Conservation (phyloP, 1,139 yeast species). For the Suhomyces bolitotheri region DNA sequence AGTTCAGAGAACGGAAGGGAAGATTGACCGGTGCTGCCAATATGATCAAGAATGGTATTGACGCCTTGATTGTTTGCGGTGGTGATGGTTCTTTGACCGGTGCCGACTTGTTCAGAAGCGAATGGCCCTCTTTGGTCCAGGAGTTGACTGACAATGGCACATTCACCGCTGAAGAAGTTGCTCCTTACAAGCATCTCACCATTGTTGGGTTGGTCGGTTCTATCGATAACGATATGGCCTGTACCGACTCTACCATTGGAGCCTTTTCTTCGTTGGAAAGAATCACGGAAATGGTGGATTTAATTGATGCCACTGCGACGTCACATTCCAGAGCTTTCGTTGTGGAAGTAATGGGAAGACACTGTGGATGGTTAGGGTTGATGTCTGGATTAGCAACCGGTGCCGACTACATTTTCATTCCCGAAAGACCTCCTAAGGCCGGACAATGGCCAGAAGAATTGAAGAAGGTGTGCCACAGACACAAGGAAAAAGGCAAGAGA, state of each 20-base stretch:
- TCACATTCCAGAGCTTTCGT: constrained; percentile 84
- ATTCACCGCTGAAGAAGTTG: constrained; percentile 53
- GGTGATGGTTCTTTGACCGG: constrained; percentile 88
- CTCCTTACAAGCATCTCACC: constrained; percentile 57
- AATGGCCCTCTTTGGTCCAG: constrained; percentile 72
- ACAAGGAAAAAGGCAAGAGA: constrained; percentile 70
- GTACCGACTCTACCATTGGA: constrained; percentile 81
- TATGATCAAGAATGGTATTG: constrained; percentile 70
- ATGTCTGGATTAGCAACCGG: constrained; percentile 84
- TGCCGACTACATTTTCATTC: constrained; percentile 78
- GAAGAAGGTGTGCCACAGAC: constrained; percentile 63
- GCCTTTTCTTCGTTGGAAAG: constrained; percentile 77
- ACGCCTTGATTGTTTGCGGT: constrained; percentile 79
- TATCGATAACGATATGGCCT: constrained; percentile 81
- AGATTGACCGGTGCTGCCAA: constrained; percentile 66
- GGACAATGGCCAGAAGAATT: constrained; percentile 62
- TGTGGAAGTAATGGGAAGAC: constrained; percentile 88
- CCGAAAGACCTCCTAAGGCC: constrained; percentile 70
- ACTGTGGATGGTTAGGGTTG: constrained; percentile 84
- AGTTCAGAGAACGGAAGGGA: constrained; percentile 67
- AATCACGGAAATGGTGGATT: constrained; percentile 76
- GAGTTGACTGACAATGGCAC: constrained; percentile 55
- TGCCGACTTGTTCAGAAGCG: constrained; percentile 74
- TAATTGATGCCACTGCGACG: constrained; percentile 81
- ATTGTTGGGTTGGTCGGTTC: constrained; percentile 82